Conservation (phyloP, 345 rosid genomes). For the Sapria himalayana region DNA sequence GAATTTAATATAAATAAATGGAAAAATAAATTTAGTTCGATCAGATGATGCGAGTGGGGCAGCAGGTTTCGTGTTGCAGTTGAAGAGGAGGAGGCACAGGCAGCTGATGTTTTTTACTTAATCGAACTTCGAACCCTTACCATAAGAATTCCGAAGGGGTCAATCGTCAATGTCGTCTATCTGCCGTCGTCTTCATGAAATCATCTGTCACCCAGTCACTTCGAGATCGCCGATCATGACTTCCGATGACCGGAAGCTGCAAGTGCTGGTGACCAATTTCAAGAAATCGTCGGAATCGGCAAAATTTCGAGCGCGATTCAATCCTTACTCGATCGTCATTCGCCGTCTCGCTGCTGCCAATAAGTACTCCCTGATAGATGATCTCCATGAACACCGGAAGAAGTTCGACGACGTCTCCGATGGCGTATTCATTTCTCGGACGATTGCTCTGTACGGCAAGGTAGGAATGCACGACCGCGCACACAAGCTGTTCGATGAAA, state of each 20-base stretch:
- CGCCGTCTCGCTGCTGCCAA: constrained; percentile 44
- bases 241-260: constrained; percentile 32
- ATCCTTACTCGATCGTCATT: constrained; percentile 23
- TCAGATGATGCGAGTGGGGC: too few relatives aligned
- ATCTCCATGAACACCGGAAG: constrained; percentile 51
- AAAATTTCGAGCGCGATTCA: constrained; percentile 29
- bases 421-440: constrained; percentile 34
- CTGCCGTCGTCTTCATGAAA: constrained; percentile 16
- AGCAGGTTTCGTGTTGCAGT: too few relatives aligned
- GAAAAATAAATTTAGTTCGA: too few relatives aligned
- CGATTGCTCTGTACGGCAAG: constrained; percentile 27
- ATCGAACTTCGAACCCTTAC: too few relatives aligned
- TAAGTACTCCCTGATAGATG: constrained; percentile 26
- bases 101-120: too few relatives aligned
- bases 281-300: constrained; percentile 22
- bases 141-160: too few relatives aligned
- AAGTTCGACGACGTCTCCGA: constrained; percentile 29
- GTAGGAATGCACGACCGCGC: constrained; percentile 49
- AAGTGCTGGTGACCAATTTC: constrained; percentile 40
- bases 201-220: constrained; percentile 6
- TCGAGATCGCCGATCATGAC: constrained; percentile 5
- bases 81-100: too few relatives aligned
- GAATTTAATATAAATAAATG: too few relatives aligned
- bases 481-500: constrained; percentile 57
- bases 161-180: constrained; percentile 19